Percentiles rank a stretch among this genome's conserved stretches.
Conservation (phyloP, 2,329 filamentous ascomycete species). For the Colletotrichum chrysophilum region DNA sequence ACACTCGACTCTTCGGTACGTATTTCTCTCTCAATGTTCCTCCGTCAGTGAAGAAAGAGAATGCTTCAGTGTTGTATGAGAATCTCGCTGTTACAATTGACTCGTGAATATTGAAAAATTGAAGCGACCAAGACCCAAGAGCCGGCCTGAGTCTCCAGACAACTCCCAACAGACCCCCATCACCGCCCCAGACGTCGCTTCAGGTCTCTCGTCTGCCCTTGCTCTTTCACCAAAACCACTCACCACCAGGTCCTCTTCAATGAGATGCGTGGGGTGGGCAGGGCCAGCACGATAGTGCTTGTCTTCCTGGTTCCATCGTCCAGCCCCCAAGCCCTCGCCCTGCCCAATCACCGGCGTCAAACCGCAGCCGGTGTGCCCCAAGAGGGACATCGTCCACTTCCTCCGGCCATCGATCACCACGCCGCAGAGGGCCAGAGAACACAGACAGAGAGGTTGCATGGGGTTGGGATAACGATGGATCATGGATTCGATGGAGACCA, state of each 20-base stretch:
- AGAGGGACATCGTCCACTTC: background rate
- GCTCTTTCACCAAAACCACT: background rate
- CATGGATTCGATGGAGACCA: background rate
- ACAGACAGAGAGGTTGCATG: background rate
- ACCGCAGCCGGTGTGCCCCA: background rate
- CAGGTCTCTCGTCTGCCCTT: background rate
- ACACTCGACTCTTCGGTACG: background rate
- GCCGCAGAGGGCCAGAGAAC: background rate
- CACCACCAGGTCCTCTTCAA: background rate
- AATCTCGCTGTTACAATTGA: background rate
- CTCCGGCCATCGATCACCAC: background rate
- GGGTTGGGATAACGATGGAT: background rate
- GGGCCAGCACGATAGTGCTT: background rate
- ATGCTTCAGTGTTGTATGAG: background rate
- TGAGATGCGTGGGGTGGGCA: background rate
- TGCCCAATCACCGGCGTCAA: background rate
- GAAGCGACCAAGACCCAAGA: background rate
- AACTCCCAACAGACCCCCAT: background rate
- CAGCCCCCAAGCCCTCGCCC: background rate
- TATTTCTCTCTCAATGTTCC: background rate
- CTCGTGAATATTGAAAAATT: background rate
- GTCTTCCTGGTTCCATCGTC: background rate
- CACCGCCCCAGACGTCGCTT: background rate
- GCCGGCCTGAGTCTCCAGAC: background rate
- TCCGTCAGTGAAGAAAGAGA: background rate